Base-by-base conservation (phyloP, 1,139 yeast species). In the Spathaspora sp. region DNA sequence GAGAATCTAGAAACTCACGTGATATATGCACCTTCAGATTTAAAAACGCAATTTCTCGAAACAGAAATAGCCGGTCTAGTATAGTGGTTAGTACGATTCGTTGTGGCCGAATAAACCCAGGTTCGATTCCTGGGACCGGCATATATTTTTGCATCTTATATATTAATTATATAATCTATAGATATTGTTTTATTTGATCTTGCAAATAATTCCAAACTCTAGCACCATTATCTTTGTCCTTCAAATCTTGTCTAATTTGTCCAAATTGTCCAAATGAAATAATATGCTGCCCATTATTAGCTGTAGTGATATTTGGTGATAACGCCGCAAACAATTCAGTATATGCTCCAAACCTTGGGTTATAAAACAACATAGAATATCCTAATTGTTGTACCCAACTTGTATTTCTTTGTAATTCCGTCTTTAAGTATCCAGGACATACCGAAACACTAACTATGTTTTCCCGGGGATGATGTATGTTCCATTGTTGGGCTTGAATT, bases 341-440 rank as follows among this genome's bases (percentile, higher is more conserved):
- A 45, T 56, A 57, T 7, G 60, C 60, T 17, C 63, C 63, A 13
- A 31, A 43, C 26, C 42, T 43, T 9, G 44, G 25, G 18, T 42
- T n/a, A 47, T 50, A 50, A 10, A 43, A 33, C 5, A 34, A 56
- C 9, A 41, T 38, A 20, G 23, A 18, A 26, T 34, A 43, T 29
- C 37, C 43, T 9, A 47, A 11, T 10, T n/a, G 10, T 16, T 24
- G 10, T n/a, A 26, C 39, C 39, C 27, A 34, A 11, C 27, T 26
- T 15, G 18, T 48, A 46, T 63, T 55, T 51, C 81, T 67, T 25
- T 63, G 60, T 34, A 80, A 56, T 2, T 74, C 80, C 2, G 80
- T 64, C 11, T 51, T 55, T 31, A 78, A 51, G 34, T 58, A 54
- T 1, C 84, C 84, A 2, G 84, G 84, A 56, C 76, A 72, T 3